phyloP scores from a whole-genome alignment of 306 rosid genomes.

The Hylodesmum podocarpum region DNA sequence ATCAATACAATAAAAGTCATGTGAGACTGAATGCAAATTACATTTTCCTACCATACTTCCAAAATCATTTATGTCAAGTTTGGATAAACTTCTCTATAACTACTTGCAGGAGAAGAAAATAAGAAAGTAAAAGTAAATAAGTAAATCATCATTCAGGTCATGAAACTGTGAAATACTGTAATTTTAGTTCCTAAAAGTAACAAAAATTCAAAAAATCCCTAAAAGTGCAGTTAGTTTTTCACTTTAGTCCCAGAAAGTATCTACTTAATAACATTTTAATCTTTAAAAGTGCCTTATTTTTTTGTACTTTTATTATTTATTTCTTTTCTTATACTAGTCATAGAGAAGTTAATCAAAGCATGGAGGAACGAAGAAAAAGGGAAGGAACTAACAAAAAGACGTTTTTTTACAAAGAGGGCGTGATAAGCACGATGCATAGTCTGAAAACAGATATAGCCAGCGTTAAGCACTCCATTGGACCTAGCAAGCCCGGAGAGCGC shows the following conservation, averaged over 20 bases:
- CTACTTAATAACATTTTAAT: no score
- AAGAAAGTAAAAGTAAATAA: background rate
- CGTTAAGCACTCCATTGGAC: constrained; percentile 89
- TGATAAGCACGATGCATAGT: constrained; percentile 68
- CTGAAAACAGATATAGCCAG: constrained; percentile 88
- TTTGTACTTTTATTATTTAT: background rate
- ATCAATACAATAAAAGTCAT: background rate
- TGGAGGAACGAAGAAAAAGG: background rate
- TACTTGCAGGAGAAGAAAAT: background rate
- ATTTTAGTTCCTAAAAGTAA: no score
- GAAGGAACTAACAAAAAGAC: constrained; percentile 48
- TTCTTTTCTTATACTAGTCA: no score
- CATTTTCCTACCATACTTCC: background rate
- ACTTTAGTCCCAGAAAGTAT: no score
- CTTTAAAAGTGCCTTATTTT: no score
- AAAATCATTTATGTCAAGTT: background rate
- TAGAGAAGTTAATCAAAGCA: background rate
- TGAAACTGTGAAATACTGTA: no score
- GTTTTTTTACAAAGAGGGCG: constrained; percentile 53
- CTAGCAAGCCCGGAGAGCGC: constrained; percentile 76
- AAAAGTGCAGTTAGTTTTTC: no score
- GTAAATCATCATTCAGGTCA: no score
- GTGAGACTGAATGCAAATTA: background rate
- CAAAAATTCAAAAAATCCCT: no score
- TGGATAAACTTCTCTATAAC: background rate